phyloP scores from a whole-genome alignment of 2,329 filamentous ascomycete species.

The Bipolaris bicolor region DNA sequence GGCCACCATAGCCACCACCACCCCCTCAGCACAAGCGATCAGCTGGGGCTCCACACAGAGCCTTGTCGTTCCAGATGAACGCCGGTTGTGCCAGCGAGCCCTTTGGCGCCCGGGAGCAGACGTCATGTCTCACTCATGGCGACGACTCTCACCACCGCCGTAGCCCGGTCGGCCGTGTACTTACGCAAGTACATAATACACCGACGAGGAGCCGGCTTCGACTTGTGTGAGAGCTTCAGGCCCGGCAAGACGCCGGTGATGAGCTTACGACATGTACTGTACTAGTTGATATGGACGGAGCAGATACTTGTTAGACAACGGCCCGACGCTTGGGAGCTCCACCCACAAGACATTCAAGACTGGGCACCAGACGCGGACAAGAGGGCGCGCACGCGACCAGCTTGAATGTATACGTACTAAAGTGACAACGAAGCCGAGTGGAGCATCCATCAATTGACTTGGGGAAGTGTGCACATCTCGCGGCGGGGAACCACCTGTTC shows the following conservation, averaged over 20 bases:
- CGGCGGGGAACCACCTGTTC: background rate
- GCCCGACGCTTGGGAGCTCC: conserved; percentile 15
- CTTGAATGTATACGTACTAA: background rate
- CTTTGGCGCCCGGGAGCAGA: conserved; percentile 1
- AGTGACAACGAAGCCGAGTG: background rate
- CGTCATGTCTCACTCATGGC: conserved; percentile 2
- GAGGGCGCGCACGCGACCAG: background rate
- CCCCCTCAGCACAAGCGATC: background rate
- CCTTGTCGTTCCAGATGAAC: background rate
- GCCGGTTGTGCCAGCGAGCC: background rate
- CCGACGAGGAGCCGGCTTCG: conserved; percentile 6
- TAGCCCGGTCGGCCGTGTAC: conserved; percentile 1
- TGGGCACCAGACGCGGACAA: background rate
- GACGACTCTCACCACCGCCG: background rate
- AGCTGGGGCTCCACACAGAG: background rate
- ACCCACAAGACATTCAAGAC: conserved; percentile 12
- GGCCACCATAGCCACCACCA: background rate
- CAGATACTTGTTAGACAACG: conserved; percentile 10
- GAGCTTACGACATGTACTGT: conserved; percentile 7
- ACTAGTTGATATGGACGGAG: conserved; percentile 9
- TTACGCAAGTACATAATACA: background rate
- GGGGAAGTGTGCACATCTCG: background rate
- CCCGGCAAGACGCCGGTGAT: conserved; percentile 25
- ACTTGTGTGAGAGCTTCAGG: conserved; percentile 19
- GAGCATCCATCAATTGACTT: background rate